Base-by-base conservation (phyloP, 768 basidiomycete genomes). In the Pleurotus tuber-regium region DNA sequence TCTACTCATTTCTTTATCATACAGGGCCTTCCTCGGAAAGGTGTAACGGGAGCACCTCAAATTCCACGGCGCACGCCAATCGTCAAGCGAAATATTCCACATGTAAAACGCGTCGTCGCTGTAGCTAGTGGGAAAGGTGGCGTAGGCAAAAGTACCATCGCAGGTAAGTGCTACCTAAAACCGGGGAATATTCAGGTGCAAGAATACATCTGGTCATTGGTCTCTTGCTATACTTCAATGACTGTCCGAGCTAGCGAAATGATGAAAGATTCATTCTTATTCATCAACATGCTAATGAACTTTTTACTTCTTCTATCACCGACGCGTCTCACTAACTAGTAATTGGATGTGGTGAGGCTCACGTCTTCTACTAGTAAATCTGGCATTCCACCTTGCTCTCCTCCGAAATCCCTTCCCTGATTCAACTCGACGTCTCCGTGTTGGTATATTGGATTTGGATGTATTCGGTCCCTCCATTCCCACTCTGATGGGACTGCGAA, bases 51-150 rank as follows among this genome's bases (percentile, higher is more conserved):
- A 63, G 25, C 58, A 68, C 84, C 86, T 5, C 77, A 81, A 60
- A 79, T 88, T 57, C 84, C 86, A 16, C 76, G 86, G 25, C 72
- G 76, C 55, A 70, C 75, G 1, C 74, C 75, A 1, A 73, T 80
- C 21, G 67, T 73, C 53, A 86, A 83, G 64, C 69, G 81, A 28
- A 61, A 71, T 0, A 81, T 90, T 43, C 76, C 85, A 1, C 72
- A 96, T 58, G 94, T 93, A 5, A 83, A 85, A 58, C 84, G 84
- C 55, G 83, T 95, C 12, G 63, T 98, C 3, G 87, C 81, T 2
- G 92, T 98, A 0, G 89, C 93, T 6, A 92, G 89, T 57, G 95
- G 93, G 4, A 98, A 98, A 63, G 96, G 96, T 21, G 95, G 95
- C 1, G 95, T 97, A 14, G 95, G 95, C 14, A 98, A 97, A 69